These are phyloP conservation scores for Beauveria asiatica DNA, from an alignment of 2,329 filamentous ascomycete genomes.

Conservation along the genomic window DNA sequence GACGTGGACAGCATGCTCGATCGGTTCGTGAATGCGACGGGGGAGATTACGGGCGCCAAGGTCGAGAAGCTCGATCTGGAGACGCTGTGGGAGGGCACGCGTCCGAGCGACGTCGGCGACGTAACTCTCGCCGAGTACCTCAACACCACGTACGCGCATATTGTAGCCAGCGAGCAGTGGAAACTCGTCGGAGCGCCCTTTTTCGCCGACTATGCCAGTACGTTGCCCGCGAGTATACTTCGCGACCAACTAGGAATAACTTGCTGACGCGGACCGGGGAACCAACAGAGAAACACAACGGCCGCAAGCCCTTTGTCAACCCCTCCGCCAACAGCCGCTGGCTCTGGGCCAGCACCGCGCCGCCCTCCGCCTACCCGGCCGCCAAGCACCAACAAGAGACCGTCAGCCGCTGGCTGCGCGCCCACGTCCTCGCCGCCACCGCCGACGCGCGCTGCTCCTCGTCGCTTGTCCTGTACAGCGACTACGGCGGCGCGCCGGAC, in stretches of 20 bases:
- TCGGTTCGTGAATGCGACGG: neutral
- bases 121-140: neutral
- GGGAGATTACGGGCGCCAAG: neutral
- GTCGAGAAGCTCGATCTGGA: neutral
- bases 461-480: constrained; percentile 21
- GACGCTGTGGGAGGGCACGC: constrained; percentile 6
- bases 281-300: constrained; percentile 1
- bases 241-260: neutral
- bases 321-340: constrained; percentile 5
- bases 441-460: constrained; percentile 20
- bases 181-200: constrained; percentile 5
- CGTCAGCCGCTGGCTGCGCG: constrained; percentile 26
- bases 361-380: constrained; percentile 10
- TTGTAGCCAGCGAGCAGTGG: constrained; percentile 3
- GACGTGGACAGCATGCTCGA: neutral
- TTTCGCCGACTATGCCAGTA: constrained; percentile 8
- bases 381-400: constrained; percentile 24
- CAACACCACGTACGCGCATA: constrained; percentile 2
- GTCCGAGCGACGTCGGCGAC: neutral
- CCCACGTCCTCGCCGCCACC: constrained; percentile 18
- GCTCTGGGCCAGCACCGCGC: neutral
- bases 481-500: constrained; percentile 7
- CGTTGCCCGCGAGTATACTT: neutral
- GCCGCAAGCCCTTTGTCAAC: constrained; percentile 8
- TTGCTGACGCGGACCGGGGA: neutral